These are phyloP conservation scores for Talaromyces proteolyticus DNA, from an alignment of 495 filamentous ascomycete species.

Conservation along the genomic window DNA sequence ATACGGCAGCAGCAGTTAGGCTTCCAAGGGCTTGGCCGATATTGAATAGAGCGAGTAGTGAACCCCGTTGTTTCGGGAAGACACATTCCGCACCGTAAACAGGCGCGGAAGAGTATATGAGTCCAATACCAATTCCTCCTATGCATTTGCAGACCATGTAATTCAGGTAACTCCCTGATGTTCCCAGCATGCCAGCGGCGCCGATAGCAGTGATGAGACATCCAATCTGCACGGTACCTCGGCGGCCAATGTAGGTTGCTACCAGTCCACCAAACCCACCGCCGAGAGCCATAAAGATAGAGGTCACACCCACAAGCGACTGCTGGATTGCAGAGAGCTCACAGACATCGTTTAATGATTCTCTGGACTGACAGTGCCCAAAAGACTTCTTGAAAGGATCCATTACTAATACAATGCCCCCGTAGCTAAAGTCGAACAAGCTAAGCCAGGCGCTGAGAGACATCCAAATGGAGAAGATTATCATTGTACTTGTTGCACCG, in stretches of 20 bases:
- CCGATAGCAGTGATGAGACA: conserved; percentile 15
- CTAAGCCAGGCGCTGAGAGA: no score
- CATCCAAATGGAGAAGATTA: no score
- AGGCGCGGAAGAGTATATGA: conserved; percentile 13
- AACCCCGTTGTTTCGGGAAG: conserved; percentile 19
- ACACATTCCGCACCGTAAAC: conserved; percentile 25
- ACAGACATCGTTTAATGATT: no score
- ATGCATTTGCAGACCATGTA: conserved; percentile 28
- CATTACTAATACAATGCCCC: no score
- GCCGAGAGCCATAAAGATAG: conserved; percentile 19
- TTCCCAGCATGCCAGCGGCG: conserved; percentile 20
- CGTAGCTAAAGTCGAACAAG: no score
- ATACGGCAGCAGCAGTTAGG: conserved; percentile 18
- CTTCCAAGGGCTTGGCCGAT: conserved; percentile 21
- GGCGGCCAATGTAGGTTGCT: conserved; percentile 16
- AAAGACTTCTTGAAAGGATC: no score
- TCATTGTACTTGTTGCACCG: no score
- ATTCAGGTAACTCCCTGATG: conserved; percentile 16
- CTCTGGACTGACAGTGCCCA: no score
- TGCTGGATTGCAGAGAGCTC: conserved; percentile 19
- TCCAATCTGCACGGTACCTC: conserved; percentile 15
- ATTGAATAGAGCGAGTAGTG: conserved; percentile 20
- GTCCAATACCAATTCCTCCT: conserved; percentile 19
- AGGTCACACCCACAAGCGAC: conserved; percentile 22
- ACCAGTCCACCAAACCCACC: conserved; percentile 16